A percentile compares a stretch with the other conserved stretches of the same genome.
Conservation (phyloP, 1,139 yeast species). For the Candida smagusa region DNA sequence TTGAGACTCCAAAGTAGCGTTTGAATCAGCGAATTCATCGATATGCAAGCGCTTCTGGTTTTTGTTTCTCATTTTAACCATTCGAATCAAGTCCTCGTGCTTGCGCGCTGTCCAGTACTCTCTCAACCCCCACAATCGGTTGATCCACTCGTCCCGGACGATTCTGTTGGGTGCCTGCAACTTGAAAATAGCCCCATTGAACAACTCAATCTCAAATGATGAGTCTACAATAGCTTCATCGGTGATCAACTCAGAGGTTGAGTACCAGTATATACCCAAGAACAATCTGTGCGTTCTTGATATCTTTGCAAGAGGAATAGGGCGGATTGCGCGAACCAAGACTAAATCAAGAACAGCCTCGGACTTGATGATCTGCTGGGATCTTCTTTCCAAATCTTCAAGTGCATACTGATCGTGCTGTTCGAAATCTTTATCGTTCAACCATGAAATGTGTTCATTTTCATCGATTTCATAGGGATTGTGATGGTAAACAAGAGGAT, state of each 20-base stretch:
- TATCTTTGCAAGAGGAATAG: slow-evolving; percentile 25
- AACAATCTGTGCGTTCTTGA: slow-evolving; percentile 34
- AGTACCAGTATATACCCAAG: slow-evolving; percentile 45
- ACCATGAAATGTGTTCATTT: slow-evolving; percentile 59
- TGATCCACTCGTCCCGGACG: slow-evolving; percentile 66
- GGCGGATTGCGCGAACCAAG: slow-evolving; percentile 38
- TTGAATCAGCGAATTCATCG: slow-evolving; percentile 58
- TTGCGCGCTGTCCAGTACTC: slow-evolving; percentile 59
- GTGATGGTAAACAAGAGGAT: slow-evolving; percentile 42
- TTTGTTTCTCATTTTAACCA: slow-evolving; percentile 35
- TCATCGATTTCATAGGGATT: slow-evolving; percentile 50
- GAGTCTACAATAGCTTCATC: slow-evolving; percentile 38
- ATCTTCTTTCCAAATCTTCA: slow-evolving; percentile 61
- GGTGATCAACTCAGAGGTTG: slow-evolving; percentile 16
- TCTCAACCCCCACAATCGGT: slow-evolving; percentile 39
- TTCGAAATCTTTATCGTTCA: slow-evolving; percentile 44
- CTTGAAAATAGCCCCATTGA: slow-evolving; percentile 45
- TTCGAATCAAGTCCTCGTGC: slow-evolving; percentile 37
- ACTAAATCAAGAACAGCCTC: slow-evolving; percentile 61
- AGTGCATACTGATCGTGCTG: slow-evolving; percentile 55
- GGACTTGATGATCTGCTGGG: slow-evolving; percentile 54
- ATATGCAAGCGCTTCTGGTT: slow-evolving; percentile 50
- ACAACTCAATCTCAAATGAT: slow-evolving; percentile 52
- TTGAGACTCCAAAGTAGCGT: slow-evolving; percentile 46
- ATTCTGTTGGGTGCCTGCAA: slow-evolving; percentile 54